A percentile compares a stretch with the other conserved stretches of the same genome.
Conservation (phyloP, 441 rosid genomes). For the Brassica balearica region DNA sequence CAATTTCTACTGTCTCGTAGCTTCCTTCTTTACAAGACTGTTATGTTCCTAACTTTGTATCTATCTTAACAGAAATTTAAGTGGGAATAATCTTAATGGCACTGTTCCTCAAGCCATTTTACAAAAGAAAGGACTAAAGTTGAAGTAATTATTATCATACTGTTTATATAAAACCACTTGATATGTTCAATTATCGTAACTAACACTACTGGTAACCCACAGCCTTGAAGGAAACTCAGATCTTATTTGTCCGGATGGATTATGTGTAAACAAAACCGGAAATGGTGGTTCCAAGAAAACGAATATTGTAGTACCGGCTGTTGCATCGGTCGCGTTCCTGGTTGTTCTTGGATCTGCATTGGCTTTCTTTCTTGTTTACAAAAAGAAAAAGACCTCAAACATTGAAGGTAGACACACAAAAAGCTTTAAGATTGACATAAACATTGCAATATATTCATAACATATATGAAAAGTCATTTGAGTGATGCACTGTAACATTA, state of each 20-base stretch:
- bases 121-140: constrained; percentile 35
- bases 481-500: constrained; percentile 1
- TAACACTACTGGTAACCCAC: background rate
- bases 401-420: background rate
- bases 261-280: background rate
- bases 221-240: background rate
- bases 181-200: background rate
- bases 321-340: background rate
- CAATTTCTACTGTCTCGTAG: background rate
- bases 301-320: background rate
- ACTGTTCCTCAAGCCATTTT: constrained; percentile 51
- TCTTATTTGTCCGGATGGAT: background rate
- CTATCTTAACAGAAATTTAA: constrained; percentile 51
- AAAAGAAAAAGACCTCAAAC: background rate
- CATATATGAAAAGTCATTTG: background rate
- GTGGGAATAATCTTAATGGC: constrained; percentile 57
- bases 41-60: background rate
- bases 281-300: background rate
- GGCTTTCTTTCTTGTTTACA: constrained; percentile 1
- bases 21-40: background rate
- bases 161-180: background rate
- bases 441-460: background rate
- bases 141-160: constrained; percentile 26
- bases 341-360: background rate
- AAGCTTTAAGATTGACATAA: background rate